Evolutionary conservation across 495 filamentous ascomycete genomes (phyloP).

Genomic region (Pseudevernia furfuracea): DNA sequence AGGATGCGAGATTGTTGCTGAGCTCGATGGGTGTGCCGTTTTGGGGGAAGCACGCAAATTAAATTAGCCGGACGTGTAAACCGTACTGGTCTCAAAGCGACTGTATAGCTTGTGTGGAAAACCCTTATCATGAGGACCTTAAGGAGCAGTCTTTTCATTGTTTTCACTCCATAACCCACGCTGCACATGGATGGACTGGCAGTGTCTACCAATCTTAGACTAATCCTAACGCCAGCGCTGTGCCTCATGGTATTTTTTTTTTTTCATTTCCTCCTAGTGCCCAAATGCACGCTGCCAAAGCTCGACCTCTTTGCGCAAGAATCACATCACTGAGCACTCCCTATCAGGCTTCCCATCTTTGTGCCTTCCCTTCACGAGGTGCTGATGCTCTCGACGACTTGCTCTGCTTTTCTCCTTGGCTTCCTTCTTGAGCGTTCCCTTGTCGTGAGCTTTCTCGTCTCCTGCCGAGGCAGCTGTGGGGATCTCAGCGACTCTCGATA

Average conservation of each 20-base stretch:
- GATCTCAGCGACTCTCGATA: slow-evolving; percentile 28
- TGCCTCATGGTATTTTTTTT: neutral
- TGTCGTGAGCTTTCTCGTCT: slow-evolving; percentile 34
- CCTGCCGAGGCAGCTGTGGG: slow-evolving; percentile 21
- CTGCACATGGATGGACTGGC: neutral
- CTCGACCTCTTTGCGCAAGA: neutral
- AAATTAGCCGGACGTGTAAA: neutral
- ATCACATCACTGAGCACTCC: slow-evolving; percentile 58
- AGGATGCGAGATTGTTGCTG: slow-evolving; percentile 80
- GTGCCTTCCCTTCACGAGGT: slow-evolving; percentile 35
- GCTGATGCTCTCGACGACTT: slow-evolving; percentile 36
- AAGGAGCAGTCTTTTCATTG: neutral
- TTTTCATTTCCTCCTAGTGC: neutral
- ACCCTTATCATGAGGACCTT: neutral
- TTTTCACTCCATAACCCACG: neutral
- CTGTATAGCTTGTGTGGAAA: neutral
- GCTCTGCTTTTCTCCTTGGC: slow-evolving; percentile 29
- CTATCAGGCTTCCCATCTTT: slow-evolving; percentile 54
- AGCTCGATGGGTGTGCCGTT: slow-evolving; percentile 61
- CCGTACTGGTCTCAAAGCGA: neutral
- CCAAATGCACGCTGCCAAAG: neutral
- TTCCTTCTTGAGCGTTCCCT: slow-evolving; percentile 40
- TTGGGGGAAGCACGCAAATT: slow-evolving; percentile 28
- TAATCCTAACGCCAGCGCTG: slow-evolving; percentile 7
- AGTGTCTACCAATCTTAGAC: neutral